Percentiles rank a stretch among this genome's conserved stretches.
These are phyloP conservation scores for Acanthochlamys bracteata DNA, from an alignment of 106 monocot genomes.

Conservation along the genomic window DNA sequence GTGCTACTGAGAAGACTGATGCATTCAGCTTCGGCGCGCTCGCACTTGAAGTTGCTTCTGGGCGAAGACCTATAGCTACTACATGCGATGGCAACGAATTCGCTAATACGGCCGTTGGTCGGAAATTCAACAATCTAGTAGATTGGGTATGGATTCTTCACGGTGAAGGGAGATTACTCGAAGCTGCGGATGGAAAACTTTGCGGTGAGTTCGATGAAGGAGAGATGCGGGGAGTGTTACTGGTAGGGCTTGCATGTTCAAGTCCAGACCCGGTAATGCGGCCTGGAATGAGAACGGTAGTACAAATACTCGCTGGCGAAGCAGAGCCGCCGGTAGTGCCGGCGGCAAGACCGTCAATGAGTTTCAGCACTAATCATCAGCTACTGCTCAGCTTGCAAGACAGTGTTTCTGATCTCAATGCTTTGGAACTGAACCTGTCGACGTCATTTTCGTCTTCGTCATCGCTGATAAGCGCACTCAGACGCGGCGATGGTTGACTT, in stretches of 20 bases:
- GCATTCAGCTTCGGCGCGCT: constrained; percentile 95
- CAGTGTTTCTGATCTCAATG: constrained; percentile 81
- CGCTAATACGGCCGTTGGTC: neutral
- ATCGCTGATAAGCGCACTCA: constrained; percentile 26
- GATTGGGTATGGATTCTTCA: constrained; percentile 92
- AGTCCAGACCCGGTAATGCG: constrained; percentile 58
- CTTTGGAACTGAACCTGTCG: constrained; percentile 25
- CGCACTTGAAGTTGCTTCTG: constrained; percentile 68
- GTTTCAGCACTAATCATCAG: constrained; percentile 51
- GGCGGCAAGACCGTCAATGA: constrained; percentile 58
- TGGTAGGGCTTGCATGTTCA: constrained; percentile 79
- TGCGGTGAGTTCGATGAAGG: constrained; percentile 57
- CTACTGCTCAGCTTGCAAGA: constrained; percentile 75
- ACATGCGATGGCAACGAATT: neutral
- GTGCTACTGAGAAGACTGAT: constrained; percentile 85
- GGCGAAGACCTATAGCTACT: constrained; percentile 61
- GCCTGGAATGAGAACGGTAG: constrained; percentile 72
- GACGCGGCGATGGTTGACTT: constrained; percentile 10
- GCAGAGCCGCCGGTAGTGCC: constrained; percentile 68
- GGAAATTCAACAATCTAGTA: constrained; percentile 42
- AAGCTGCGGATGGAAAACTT: constrained; percentile 50
- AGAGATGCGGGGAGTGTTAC: constrained; percentile 49
- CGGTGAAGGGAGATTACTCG: constrained; percentile 44
- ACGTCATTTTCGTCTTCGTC: constrained; percentile 40
- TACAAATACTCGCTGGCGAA: constrained; percentile 84